Evolutionary conservation across 768 basidiomycete species (phyloP).

Genomic region (Kwoniella mangroviensis): DNA sequence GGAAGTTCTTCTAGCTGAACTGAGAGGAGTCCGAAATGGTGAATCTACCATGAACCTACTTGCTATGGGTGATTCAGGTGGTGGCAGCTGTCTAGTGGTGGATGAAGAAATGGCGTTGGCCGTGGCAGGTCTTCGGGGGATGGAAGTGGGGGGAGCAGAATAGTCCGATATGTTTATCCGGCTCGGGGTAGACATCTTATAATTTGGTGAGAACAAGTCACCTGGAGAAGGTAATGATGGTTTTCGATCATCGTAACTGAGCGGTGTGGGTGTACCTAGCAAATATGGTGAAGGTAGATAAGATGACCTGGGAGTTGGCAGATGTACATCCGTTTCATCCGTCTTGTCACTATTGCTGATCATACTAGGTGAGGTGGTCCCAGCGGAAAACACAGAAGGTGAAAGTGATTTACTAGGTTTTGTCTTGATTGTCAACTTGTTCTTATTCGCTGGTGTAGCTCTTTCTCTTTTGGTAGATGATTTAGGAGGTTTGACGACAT

Average conservation of each 20-base stretch:
- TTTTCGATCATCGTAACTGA: background rate
- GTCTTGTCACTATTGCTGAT: background rate
- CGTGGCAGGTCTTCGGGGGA: slow-evolving; percentile 3
- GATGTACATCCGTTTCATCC: background rate
- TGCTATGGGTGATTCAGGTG: slow-evolving; percentile 6
- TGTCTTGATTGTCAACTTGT: slow-evolving; percentile 1
- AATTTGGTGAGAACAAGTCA: background rate
- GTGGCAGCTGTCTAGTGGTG: background rate
- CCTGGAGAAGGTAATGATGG: slow-evolving; percentile 8
- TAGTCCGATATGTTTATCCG: background rate
- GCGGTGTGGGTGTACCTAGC: background rate
- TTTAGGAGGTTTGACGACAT: slow-evolving; percentile 3
- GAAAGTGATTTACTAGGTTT: slow-evolving; percentile 7
- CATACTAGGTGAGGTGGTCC: background rate
- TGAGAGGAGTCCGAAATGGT: background rate
- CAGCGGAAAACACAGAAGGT: slow-evolving; percentile 2
- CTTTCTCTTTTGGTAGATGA: slow-evolving; percentile 5
- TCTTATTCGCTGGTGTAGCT: background rate
- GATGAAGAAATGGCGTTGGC: background rate
- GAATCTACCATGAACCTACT: background rate
- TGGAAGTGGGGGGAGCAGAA: background rate
- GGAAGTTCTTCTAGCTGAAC: background rate
- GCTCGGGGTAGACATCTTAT: background rate
- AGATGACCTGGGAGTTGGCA: slow-evolving; percentile 15
- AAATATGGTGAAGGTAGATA: background rate